phyloP scores from a whole-genome alignment of 176 grass and related monocot species.

The Guadua angustifolia region DNA sequence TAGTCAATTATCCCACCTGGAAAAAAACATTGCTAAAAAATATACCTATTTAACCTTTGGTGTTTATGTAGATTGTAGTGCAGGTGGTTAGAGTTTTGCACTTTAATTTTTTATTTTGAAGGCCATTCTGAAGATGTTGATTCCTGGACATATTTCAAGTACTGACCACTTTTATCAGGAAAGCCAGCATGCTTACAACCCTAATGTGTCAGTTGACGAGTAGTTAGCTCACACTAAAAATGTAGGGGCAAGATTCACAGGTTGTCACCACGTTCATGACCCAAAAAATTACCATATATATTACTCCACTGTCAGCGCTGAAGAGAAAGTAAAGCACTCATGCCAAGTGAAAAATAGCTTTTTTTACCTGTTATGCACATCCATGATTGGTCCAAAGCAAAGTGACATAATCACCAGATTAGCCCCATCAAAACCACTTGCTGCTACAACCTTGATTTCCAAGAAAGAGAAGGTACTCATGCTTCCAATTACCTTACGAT shows the following conservation, averaged over 20 bases:
- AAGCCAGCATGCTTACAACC: slow-evolving; percentile 3
- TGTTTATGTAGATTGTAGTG: slow-evolving; percentile 1
- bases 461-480: neutral
- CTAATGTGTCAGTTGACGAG: neutral
- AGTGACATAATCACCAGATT: slow-evolving; percentile 9
- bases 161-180: neutral
- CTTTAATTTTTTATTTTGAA: neutral
- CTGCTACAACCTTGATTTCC: neutral
- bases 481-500: neutral
- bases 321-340: neutral
- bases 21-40: neutral
- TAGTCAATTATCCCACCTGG: no score
- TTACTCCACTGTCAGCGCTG: neutral
- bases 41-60: neutral
- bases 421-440: slow-evolving; percentile 12
- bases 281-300: no score
- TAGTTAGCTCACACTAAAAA: slow-evolving; percentile 40
- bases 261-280: neutral
- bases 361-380: slow-evolving; percentile 2
- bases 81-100: neutral
- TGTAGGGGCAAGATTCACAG: neutral
- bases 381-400: neutral
- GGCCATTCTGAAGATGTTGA: neutral
- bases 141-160: neutral
- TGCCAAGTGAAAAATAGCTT: neutral